phyloP scores from a whole-genome alignment of 2,329 filamentous ascomycete species.

The Hypoxylon sp. region DNA sequence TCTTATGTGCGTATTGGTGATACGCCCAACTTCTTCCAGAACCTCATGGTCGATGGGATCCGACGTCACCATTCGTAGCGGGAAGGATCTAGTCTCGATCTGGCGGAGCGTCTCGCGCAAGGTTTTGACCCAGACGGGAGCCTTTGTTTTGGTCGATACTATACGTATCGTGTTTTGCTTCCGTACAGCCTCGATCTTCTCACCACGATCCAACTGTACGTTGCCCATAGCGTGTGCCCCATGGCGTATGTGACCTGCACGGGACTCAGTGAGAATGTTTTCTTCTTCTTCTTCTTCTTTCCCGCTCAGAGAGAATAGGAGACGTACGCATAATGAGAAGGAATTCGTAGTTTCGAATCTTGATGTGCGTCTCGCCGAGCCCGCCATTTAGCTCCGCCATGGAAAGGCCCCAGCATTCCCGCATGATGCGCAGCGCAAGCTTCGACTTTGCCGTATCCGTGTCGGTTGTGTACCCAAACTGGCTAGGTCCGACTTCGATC shows the following conservation, averaged over 20 bases:
- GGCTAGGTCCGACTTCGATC: constrained; percentile 29
- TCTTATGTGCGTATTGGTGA: constrained; percentile 47
- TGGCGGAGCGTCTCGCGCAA: constrained; percentile 45
- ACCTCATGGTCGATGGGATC: constrained; percentile 37
- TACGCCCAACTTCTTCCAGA: constrained; percentile 48
- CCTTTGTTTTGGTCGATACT: constrained; percentile 47
- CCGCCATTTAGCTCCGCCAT: constrained; percentile 55
- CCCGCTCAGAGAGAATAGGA: not conserved
- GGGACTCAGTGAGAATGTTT: constrained; percentile 13
- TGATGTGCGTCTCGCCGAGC: constrained; percentile 52
- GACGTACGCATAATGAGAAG: constrained; percentile 54
- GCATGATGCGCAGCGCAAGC: constrained; percentile 55
- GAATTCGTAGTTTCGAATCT: constrained; percentile 52
- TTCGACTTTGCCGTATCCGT: constrained; percentile 50
- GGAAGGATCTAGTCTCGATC: constrained; percentile 38
- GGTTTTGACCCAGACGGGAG: constrained; percentile 47
- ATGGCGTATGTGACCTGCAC: constrained; percentile 47
- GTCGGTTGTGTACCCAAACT: constrained; percentile 45
- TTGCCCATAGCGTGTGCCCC: constrained; percentile 47
- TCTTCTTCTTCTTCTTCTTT: too few species aligned
- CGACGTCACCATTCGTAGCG: constrained; percentile 37
- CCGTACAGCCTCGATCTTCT: constrained; percentile 49
- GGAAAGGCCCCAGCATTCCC: constrained; percentile 59
- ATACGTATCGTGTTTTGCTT: constrained; percentile 46
- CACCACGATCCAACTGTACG: constrained; percentile 45